These are phyloP conservation scores for Irpex sp. DNA, from an alignment of 1,284 basidiomycete genomes.

Conservation along the genomic window DNA sequence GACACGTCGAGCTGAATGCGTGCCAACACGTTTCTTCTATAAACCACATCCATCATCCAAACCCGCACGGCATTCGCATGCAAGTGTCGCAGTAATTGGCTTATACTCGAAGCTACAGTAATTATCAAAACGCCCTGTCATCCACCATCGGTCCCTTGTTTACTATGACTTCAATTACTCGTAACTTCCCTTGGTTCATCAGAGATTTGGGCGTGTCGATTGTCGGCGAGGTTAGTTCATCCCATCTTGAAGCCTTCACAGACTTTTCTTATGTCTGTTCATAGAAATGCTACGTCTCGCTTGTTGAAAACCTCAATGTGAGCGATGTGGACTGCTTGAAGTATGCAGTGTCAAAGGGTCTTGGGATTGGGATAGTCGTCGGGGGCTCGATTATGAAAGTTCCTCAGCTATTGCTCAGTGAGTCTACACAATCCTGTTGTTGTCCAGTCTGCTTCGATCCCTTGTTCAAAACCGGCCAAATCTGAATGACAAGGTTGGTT, in stretches of 20 bases:
- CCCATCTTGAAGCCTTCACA: too few species aligned
- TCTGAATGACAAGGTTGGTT: background rate
- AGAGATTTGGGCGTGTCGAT: conserved; percentile 78
- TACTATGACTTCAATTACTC: conserved; percentile 66
- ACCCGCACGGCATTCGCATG: background rate
- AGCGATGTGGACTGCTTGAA: conserved; percentile 84
- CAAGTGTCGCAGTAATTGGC: background rate
- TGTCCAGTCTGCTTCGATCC: background rate
- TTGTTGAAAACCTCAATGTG: conserved; percentile 89
- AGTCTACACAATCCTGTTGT: conserved; percentile 27
- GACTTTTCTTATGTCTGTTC: conserved; percentile 2
- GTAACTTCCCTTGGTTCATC: conserved; percentile 79
- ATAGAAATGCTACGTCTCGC: conserved; percentile 86
- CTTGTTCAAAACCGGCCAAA: background rate
- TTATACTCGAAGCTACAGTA: background rate
- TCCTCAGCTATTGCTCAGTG: conserved; percentile 80
- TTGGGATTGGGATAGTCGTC: conserved; percentile 90
- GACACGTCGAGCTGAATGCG: background rate
- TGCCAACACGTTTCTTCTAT: conserved; percentile 5
- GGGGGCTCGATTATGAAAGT: conserved; percentile 96
- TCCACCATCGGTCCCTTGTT: conserved; percentile 4
- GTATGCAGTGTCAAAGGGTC: conserved; percentile 87
- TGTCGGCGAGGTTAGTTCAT: conserved; percentile 68
- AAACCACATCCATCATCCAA: background rate
- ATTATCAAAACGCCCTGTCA: background rate